Evolutionary conservation across 179 eudicot genomes (phyloP), one percentile per base, ranked within the genome.

Genomic region (Drosera spatulata): DNA sequence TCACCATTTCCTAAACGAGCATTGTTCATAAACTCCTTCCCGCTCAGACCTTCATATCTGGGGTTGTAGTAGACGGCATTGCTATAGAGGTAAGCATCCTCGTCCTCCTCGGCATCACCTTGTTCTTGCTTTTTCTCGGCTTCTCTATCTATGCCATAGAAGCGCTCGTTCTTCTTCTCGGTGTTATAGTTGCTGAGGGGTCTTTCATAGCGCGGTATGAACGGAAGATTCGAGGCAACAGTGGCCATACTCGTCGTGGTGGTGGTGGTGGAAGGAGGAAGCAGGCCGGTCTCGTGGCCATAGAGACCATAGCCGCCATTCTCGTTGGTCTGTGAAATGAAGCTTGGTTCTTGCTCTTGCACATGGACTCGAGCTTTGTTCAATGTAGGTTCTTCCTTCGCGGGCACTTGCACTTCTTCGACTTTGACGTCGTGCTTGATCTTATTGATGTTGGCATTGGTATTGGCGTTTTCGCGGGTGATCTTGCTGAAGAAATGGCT

Each of bases 401-500:
- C 61, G 38, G 79, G 77, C 51, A 57, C 46, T 57, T 59, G 58
- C 9, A 47, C 42, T 39, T 61, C 71, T 55, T 57, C 42, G 10
- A 41, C 69, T 43, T 42, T 64, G 50, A 50, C 51, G 69, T 7
- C 38, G 57, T 37, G 61, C 68, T 51, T 60, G 53, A 50, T 67
- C 46, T 5, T 15, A 33, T 50, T n/a, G 60, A n/a, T 5, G 2
- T 49, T 54, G 64, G 44, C 50, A 66, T 47, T 64, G 53, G 65
- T 54, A 59, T 64, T 39, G 41, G 66, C 10, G 49, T 33, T 15
- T 41, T 71, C 58, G 11, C 75, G 75, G 50, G 73, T 61, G 68
- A 80, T 71, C 56, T 86, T 86, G 79, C 80, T 84, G 79, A 88
- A 88, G 77, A 78, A 81, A 8, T 83, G 85, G 80, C 82, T 82